These are phyloP conservation scores for Nissolia schottii DNA, from an alignment of 306 rosid genomes.

Conservation along the genomic window DNA sequence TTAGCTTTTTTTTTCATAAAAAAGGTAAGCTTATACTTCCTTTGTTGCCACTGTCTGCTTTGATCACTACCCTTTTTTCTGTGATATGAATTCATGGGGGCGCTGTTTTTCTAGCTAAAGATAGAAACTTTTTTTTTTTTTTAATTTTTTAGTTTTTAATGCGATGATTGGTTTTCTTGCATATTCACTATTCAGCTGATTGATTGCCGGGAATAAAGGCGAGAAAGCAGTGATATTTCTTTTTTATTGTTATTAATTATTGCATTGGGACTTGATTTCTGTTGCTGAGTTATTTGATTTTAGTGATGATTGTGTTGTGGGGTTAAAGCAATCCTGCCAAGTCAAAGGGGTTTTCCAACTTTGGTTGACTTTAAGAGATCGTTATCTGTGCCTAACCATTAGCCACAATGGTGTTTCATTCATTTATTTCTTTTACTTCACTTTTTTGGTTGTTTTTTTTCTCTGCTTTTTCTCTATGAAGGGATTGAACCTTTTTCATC, in stretches of 20 bases:
- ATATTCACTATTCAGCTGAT: not conserved
- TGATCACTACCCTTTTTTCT: not conserved
- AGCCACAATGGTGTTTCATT: not conserved
- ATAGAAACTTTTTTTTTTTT: not conserved
- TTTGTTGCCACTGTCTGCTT: not conserved
- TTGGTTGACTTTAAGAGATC: conserved; percentile 3
- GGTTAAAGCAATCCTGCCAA: conserved; percentile 3
- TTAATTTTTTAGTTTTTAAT: not conserved
- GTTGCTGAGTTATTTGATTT: not conserved
- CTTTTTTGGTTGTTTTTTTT: not conserved
- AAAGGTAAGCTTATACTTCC: not conserved
- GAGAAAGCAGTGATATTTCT: not conserved
- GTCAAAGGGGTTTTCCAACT: conserved; percentile 24
- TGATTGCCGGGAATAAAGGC: conserved; percentile 32
- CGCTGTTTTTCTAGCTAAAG: not conserved
- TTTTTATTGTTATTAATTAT: not conserved
- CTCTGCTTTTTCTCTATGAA: not conserved
- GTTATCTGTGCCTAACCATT: conserved; percentile 1
- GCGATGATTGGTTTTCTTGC: conserved; percentile 7
- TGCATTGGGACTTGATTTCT: no score
- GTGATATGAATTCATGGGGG: not conserved
- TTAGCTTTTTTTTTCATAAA: not conserved
- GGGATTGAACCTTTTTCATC: not conserved
- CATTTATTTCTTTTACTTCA: not conserved
- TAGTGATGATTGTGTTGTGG: conserved; percentile 16